phyloP scores from a whole-genome alignment of 176 grass and related monocot genomes.

The Aegilops tauschii region DNA sequence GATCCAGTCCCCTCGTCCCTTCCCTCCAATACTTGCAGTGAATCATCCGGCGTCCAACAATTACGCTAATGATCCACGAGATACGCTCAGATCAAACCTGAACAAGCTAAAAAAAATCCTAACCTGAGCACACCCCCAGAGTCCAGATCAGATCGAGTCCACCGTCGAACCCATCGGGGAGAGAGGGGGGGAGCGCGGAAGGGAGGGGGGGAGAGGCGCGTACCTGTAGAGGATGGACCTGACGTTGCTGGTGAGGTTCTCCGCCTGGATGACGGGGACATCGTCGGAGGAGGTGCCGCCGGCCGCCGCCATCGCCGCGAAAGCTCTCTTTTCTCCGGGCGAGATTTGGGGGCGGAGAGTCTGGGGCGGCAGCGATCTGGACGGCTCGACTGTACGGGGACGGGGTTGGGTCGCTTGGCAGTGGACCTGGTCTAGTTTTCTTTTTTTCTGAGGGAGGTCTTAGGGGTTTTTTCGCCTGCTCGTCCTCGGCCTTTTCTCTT shows the following conservation, averaged over 20 bases:
- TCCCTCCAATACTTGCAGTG: neutral
- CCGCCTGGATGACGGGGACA: slow-evolving; percentile 52
- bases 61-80: neutral
- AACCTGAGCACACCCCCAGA: no score
- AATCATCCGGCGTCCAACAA: neutral
- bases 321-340: neutral
- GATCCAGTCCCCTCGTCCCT: neutral
- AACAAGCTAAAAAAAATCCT: neutral
- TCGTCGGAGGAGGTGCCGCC: slow-evolving; percentile 31
- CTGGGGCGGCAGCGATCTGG: neutral
- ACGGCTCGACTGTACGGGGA: neutral
- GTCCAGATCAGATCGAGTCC: neutral
- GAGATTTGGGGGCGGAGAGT: slow-evolving; percentile 25
- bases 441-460: neutral
- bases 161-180: neutral
- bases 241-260: slow-evolving; percentile 82
- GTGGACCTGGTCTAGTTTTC: neutral
- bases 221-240: slow-evolving; percentile 88
- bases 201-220: neutral
- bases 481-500: neutral
- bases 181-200: neutral
- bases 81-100: neutral
- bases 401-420: neutral
- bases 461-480: neutral
- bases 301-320: slow-evolving; percentile 26